Base-by-base conservation (phyloP, 2,329 filamentous ascomycete species). In the Phialophora expanda region DNA sequence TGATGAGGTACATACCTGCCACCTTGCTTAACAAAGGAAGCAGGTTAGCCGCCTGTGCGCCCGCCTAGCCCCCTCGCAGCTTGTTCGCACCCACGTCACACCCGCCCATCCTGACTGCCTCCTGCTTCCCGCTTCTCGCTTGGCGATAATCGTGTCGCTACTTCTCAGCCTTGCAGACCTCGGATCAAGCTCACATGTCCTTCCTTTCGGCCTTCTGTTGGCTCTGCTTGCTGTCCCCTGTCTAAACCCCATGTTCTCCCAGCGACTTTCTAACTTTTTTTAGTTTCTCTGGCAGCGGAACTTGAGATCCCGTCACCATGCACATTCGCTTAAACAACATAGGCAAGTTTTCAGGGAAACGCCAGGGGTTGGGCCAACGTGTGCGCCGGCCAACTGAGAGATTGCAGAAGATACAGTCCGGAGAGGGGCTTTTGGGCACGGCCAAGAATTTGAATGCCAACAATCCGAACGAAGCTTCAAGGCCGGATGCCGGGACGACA, bases 101-200 rank as follows among this genome's bases (percentile, higher is more conserved):
- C 4, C 20, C 20, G 48, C 20, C 3, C 32, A 12, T 44, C 14
- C 38, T 44, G 5, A n/a, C 38, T 17, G 38, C 38, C n/a, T 44
- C 48, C 48, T 0, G 22, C 20, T 28, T 28, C 20, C 22, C 14
- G 57, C 14, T 12, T 59, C 26, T 6, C 14, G 20, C 56, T 50
- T 60, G 58, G 44, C 58, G 58, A 54, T 34, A 53, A 24, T n/a
- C 53, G 1, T 9, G 14, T 50, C 28, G 41, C 56, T 59, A 14
- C 26, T 50, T 7, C 46, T 63, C 62, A 65, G 62, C 62, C 62
- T 65, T 28, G 62, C 51, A 38, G 30, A 26, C 62, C 57, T 65
- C 62, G 62, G 62, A 59, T 38, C 54, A 48, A 34, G 26, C 51
- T 55, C 38, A 22, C 11, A 41, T 26, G 34, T 20, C n/a, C 17